Conservation (phyloP, 768 basidiomycete genomes). For the Naematelia encephala region DNA sequence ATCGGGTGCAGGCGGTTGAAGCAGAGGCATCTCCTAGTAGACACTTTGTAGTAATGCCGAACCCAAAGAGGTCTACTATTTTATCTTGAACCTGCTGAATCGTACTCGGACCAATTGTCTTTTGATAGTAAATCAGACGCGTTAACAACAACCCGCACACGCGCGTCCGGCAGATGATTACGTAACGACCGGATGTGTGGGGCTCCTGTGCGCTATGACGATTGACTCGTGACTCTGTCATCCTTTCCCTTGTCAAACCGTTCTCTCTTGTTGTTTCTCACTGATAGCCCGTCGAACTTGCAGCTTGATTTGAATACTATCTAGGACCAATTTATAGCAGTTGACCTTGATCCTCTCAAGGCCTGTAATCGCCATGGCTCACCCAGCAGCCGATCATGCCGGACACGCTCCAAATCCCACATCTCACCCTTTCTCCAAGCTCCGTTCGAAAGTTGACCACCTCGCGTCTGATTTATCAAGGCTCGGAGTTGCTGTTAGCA, state of each 20-base stretch:
- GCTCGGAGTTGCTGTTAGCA: conserved; percentile 37
- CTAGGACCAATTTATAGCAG: too few species aligned
- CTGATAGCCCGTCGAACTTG: neutral
- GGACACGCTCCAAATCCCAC: conserved; percentile 12
- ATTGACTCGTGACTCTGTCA: neutral
- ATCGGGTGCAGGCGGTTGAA: conserved; percentile 45
- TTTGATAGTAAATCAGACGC: neutral
- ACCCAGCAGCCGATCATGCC: conserved; percentile 23
- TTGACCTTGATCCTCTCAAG: too few species aligned
- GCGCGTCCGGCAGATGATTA: neutral
- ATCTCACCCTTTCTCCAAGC: conserved; percentile 33
- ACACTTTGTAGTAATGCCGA: neutral
- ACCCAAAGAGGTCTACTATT: too few species aligned
- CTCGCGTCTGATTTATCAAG: conserved; percentile 30
- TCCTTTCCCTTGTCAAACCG: neutral
- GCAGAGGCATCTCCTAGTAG: conserved; percentile 38
- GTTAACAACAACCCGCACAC: neutral
- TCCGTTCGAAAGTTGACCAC: conserved; percentile 35
- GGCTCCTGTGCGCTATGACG: too few species aligned
- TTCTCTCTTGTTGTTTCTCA: neutral
- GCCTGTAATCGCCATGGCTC: conserved; percentile 21
- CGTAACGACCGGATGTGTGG: neutral
- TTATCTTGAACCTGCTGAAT: too few species aligned
- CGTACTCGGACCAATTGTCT: too few species aligned
- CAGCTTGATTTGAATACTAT: too few species aligned